Percentiles rank a stretch among this genome's conserved stretches.
Conservation (phyloP, 257 asterid genomes). For the Voacanga thouarsii region DNA sequence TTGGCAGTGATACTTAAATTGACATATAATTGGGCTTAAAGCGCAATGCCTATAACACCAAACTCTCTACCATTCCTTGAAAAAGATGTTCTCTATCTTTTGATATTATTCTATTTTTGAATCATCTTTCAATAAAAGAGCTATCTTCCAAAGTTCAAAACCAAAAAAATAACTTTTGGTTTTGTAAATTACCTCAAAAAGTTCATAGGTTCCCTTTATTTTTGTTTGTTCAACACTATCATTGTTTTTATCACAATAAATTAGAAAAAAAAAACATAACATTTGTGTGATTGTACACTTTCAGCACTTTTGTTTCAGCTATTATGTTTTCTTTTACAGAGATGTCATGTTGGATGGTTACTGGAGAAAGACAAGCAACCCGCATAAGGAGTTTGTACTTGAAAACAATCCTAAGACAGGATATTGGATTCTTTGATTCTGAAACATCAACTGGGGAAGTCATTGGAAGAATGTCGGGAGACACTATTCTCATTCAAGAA, state of each 20-base stretch:
- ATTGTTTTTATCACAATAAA: too few species aligned
- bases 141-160: too few species aligned
- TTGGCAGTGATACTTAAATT: background rate
- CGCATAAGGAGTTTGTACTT: slow-evolving; percentile 53
- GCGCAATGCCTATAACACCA: background rate
- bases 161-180: too few species aligned
- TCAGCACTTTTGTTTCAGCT: background rate
- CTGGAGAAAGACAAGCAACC: slow-evolving; percentile 54
- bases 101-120: too few species aligned
- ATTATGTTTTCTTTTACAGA: slow-evolving; percentile 26
- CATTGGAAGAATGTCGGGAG: slow-evolving; percentile 50
- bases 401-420: slow-evolving; percentile 51
- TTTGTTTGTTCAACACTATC: too few species aligned
- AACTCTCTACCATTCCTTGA: too few species aligned
- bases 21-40: too few species aligned
- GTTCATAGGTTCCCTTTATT: background rate
- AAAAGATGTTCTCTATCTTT: too few species aligned
- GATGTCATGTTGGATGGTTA: slow-evolving; percentile 53
- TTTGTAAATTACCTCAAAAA: too few species aligned
- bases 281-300: too few species aligned
- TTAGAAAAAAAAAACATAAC: too few species aligned
- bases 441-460: slow-evolving; percentile 51
- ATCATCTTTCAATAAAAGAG: too few species aligned
- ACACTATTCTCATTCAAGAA: slow-evolving; percentile 61
- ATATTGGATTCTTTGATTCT: slow-evolving; percentile 51